Evolutionary conservation across 1,139 yeast genomes (phyloP).

Genomic region (Debaryomyces sp.): DNA sequence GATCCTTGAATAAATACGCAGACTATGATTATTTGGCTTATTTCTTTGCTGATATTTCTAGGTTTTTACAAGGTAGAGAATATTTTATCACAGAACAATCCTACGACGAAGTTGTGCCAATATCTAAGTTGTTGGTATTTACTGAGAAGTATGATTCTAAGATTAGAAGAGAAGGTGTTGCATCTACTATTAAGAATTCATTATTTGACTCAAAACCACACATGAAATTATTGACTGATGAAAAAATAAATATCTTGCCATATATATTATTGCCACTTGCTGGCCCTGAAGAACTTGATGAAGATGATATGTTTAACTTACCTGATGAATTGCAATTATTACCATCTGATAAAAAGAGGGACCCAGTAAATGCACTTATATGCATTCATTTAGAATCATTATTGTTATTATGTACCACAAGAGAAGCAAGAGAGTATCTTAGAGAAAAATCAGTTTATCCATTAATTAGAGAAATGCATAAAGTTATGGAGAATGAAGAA

Average conservation of each 20-base stretch:
- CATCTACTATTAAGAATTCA: constrained; percentile 88
- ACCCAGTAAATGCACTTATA: constrained; percentile 65
- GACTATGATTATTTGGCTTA: constrained; percentile 82
- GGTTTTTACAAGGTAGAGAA: constrained; percentile 68
- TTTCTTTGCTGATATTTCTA: constrained; percentile 88
- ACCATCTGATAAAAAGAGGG: constrained; percentile 77
- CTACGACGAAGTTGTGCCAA: constrained; percentile 79
- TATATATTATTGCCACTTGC: constrained; percentile 83
- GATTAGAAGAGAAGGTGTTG: constrained; percentile 88
- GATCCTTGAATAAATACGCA: constrained; percentile 70
- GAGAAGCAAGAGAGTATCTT: constrained; percentile 68
- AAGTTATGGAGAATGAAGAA: constrained; percentile 67
- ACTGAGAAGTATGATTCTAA: constrained; percentile 79
- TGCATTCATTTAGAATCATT: constrained; percentile 77
- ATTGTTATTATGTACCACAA: constrained; percentile 75
- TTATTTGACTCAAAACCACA: constrained; percentile 80
- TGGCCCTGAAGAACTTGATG: constrained; percentile 77
- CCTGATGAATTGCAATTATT: constrained; percentile 88
- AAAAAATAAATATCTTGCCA: constrained; percentile 73
- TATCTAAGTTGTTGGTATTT: constrained; percentile 78
- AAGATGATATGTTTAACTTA: constrained; percentile 81
- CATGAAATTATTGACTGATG: constrained; percentile 57
- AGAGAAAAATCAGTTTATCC: constrained; percentile 83
- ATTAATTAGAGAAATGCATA: constrained; percentile 80
- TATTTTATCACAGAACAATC: constrained; percentile 73